Evolutionary conservation across 2,329 filamentous ascomycete genomes (phyloP), one percentile per base, ranked within the genome.

Genomic region (Chrysosporium queenslandicum): DNA sequence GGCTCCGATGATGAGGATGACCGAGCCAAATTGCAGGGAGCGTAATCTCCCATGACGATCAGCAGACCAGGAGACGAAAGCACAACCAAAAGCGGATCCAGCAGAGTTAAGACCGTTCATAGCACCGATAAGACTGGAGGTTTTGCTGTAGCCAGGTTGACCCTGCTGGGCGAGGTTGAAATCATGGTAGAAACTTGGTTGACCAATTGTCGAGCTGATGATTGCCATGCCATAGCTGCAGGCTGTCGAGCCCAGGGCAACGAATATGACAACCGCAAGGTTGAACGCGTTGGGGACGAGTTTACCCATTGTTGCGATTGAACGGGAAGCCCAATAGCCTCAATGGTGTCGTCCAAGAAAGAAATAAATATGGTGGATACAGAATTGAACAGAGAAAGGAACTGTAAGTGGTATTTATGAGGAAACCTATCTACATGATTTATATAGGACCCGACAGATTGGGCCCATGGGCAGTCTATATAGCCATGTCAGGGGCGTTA

Each of bases 31-130:
- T 55, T 68, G 64, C 32, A 72, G 68, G 21, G 64, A 68, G 23
- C 61, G 60, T 53, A 70, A 70, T 1, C 71, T 62, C 11, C 68
- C 63, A 41, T 63, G 63, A 42, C 59, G 60, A 50, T 73, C 68
- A 5, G 66, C 66, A n/a, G 59, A 60, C 68, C 71, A 73, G 7
- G 67, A 64, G 39, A 65, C 68, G 53, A 65, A 62, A 1, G 67
- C 48, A 25, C 63, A 64, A n/a, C 67, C 71, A 18, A 68, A 55
- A 32, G 64, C 64, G 21, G 64, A 68, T n/a, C 71, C 71, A 4
- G 70, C 72, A 16, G 67, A 68, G 56, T 71, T 72, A 4, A 74
- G 62, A 32, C 72, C 72, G 60, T 74, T 74, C 48, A 74, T 64
- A 18, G 71, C 72, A 29, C 69, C 72, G 40, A 73, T 70, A 18